Conservation (phyloP, 2,329 filamentous ascomycete genomes). For the Colletotrichum tropicicola region DNA sequence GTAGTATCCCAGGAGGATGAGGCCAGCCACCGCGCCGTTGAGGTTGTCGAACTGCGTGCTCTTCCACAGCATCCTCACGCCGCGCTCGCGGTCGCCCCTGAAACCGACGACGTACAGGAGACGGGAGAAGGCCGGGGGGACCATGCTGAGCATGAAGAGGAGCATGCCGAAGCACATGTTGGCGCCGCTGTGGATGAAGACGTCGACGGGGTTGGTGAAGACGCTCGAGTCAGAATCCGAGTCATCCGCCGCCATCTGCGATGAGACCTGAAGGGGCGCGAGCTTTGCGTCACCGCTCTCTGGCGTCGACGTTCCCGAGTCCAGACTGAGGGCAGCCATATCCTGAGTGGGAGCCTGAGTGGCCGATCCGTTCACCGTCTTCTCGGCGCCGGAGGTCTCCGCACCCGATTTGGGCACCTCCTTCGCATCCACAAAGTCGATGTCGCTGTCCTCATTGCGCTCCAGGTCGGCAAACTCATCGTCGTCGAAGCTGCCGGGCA, state of each 20-base stretch:
- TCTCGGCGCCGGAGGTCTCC: conserved; percentile 59
- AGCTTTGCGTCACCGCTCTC: conserved; percentile 12
- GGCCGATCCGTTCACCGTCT: conserved; percentile 43
- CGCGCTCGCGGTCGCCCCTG: conserved; percentile 84
- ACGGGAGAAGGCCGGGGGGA: conserved; percentile 89
- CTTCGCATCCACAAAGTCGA: conserved; percentile 66
- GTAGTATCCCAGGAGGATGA: conserved; percentile 86
- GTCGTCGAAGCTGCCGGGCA: conserved; percentile 49
- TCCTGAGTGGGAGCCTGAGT: conserved; percentile 3
- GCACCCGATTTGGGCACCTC: conserved; percentile 52
- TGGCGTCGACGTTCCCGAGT: conserved; percentile 23
- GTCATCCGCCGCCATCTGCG: conserved; percentile 16
- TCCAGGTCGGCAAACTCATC: conserved; percentile 42
- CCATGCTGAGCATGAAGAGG: conserved; percentile 87
- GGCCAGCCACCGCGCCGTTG: conserved; percentile 88
- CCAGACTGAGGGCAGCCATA: conserved; percentile 16
- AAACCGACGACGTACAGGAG: conserved; percentile 92
- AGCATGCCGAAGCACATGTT: conserved; percentile 92
- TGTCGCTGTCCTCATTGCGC: conserved; percentile 45
- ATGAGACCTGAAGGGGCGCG: conserved; percentile 21
- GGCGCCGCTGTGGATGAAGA: conserved; percentile 88
- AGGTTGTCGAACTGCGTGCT: conserved; percentile 87
- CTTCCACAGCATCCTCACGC: conserved; percentile 89
- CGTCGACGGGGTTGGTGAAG: conserved; percentile 80
- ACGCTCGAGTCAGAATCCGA: conserved; percentile 39